These are phyloP conservation scores for Syzygium jambos DNA, from an alignment of 345 rosid genomes.

Conservation along the genomic window DNA sequence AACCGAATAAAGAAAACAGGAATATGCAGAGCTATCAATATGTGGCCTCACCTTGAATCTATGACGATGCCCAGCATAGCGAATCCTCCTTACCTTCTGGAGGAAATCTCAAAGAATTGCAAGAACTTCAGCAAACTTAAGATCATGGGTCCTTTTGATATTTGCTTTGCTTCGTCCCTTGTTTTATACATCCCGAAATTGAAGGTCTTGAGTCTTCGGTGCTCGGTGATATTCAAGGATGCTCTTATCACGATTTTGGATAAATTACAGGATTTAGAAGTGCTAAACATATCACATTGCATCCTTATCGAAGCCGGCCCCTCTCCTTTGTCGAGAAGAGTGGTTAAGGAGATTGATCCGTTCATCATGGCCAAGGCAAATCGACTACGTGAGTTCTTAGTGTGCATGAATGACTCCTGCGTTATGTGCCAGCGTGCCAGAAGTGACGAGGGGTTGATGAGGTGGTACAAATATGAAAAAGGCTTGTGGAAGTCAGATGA, in stretches of 20 bases:
- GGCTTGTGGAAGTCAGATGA: constrained; percentile 78
- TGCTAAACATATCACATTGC: constrained; percentile 80
- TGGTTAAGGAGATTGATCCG: constrained; percentile 40
- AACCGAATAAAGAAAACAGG: constrained; percentile 66
- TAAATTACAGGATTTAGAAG: constrained; percentile 43
- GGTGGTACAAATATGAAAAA: constrained; percentile 85
- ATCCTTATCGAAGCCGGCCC: constrained; percentile 35
- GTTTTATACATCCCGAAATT: constrained; percentile 34
- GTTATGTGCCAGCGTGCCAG: constrained; percentile 63
- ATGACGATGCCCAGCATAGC: constrained; percentile 87
- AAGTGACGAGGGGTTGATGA: constrained; percentile 69
- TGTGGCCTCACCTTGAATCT: constrained; percentile 77
- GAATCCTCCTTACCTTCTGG: constrained; percentile 50
- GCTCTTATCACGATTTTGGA: constrained; percentile 54
- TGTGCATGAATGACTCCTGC: constrained; percentile 55
- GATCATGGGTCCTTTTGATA: constrained; percentile 72
- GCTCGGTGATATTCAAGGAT: constrained; percentile 50
- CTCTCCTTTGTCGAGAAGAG: constrained; percentile 25
- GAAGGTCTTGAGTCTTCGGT: constrained; percentile 61
- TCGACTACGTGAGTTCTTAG: constrained; percentile 43
- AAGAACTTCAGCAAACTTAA: constrained; percentile 52
- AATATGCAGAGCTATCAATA: constrained; percentile 59
- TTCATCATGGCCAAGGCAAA: constrained; percentile 40
- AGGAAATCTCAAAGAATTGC: constrained; percentile 70
- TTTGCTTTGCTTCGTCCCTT: constrained; percentile 37